phyloP scores from a whole-genome alignment of 345 rosid species.

The Pistacia vera region DNA sequence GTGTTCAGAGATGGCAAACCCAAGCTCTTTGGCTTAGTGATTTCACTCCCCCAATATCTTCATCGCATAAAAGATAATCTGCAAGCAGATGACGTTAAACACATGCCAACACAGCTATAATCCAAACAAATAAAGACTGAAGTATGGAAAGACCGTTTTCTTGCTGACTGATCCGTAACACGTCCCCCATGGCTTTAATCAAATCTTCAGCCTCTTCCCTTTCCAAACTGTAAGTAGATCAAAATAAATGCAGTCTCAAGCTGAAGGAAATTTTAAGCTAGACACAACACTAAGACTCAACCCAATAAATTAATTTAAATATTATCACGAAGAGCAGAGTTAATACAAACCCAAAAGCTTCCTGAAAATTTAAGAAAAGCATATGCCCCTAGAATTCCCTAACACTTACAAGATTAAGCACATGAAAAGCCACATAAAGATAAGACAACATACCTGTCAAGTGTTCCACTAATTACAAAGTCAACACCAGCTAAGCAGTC shows the following conservation, averaged over 20 bases:
- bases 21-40: constrained; percentile 91
- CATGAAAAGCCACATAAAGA: constrained; percentile 3
- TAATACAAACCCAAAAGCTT: background rate
- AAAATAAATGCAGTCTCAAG: constrained; percentile 19
- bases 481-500: constrained; percentile 85
- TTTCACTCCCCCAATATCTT: constrained; percentile 90
- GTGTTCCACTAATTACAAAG: constrained; percentile 99
- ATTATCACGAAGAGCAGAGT: constrained; percentile 1
- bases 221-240: constrained; percentile 66
- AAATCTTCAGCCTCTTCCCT: constrained; percentile 99
- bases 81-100: constrained; percentile 38
- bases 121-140: constrained; percentile 26
- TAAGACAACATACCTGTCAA: constrained; percentile 74
- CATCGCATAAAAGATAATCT: constrained; percentile 97
- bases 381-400: background rate
- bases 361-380: background rate
- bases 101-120: constrained; percentile 9
- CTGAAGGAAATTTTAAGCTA: background rate
- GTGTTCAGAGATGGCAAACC: constrained; percentile 48
- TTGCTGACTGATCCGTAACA: constrained; percentile 96
- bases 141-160: constrained; percentile 66
- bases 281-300: constrained; percentile 6
- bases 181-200: constrained; percentile 95
- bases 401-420: constrained; percentile 6
- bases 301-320: background rate